phyloP scores from a whole-genome alignment of 2,329 filamentous ascomycete species.

The Colletotrichum phormii region DNA sequence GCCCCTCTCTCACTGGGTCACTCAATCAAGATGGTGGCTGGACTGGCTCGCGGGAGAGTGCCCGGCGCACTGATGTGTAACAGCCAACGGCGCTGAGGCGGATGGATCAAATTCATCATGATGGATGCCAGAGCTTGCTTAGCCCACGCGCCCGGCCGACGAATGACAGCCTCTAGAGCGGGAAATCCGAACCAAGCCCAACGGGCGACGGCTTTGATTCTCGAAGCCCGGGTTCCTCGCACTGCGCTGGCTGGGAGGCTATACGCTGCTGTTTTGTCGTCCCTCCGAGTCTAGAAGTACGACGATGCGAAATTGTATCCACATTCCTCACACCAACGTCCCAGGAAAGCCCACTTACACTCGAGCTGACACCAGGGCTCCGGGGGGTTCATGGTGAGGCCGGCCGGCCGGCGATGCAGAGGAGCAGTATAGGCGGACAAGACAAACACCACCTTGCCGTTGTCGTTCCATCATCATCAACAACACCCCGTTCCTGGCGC shows the following conservation, averaged over 20 bases:
- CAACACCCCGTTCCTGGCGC: neutral
- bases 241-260: neutral
- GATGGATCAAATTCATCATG: neutral
- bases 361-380: no score
- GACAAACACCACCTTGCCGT: neutral
- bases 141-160: neutral
- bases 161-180: neutral
- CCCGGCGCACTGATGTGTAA: slow-evolving; percentile 6
- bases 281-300: neutral
- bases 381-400: neutral
- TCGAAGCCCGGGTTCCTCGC: neutral
- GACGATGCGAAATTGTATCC: no score
- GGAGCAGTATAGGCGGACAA: neutral
- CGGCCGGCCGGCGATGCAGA: neutral
- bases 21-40: neutral
- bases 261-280: neutral
- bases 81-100: slow-evolving; percentile 24
- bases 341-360: no score
- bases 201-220: neutral
- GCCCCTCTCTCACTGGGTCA: neutral
- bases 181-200: neutral
- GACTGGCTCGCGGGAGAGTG: neutral
- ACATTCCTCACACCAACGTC: no score
- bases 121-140: neutral
- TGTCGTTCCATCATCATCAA: neutral